Evolutionary conservation across 805 yeast species (phyloP).

Genomic region (Teunomyces lycoperdinae): DNA sequence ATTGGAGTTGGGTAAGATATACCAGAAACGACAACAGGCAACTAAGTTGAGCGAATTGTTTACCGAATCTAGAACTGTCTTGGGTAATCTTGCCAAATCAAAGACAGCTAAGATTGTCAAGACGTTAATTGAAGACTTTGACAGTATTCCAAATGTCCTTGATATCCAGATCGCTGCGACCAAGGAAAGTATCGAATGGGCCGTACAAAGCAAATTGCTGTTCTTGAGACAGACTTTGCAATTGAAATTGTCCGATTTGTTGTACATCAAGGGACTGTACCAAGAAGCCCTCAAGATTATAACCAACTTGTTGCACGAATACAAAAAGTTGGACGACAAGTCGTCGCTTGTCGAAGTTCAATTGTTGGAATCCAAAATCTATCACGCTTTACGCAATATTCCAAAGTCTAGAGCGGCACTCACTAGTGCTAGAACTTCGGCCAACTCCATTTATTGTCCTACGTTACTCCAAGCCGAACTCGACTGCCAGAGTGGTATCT

Average conservation of each 20-base stretch:
- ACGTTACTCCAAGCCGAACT: constrained; percentile 91
- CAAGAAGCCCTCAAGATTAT: constrained; percentile 72
- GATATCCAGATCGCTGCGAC: constrained; percentile 74
- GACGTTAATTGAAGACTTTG: constrained; percentile 74
- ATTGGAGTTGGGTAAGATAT: constrained; percentile 71
- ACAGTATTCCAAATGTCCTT: constrained; percentile 55
- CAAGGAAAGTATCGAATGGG: constrained; percentile 83
- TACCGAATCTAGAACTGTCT: constrained; percentile 62
- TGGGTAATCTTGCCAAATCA: constrained; percentile 83
- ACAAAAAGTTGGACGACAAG: constrained; percentile 93
- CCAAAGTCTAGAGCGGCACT: constrained; percentile 90
- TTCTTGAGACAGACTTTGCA: constrained; percentile 88
- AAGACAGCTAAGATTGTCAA: constrained; percentile 91
- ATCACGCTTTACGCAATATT: constrained; percentile 85
- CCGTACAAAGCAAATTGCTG: constrained; percentile 74
- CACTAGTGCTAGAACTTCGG: constrained; percentile 94
- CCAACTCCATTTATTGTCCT: constrained; percentile 95
- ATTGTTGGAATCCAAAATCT: constrained; percentile 83
- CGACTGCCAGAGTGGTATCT: constrained; percentile 91
- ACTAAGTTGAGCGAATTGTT: constrained; percentile 60
- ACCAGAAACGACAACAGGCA: constrained; percentile 47
- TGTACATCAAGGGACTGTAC: constrained; percentile 62
- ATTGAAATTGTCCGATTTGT: constrained; percentile 74
- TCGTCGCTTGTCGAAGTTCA: constrained; percentile 94
- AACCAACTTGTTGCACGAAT: constrained; percentile 70